phyloP scores from a whole-genome alignment of 495 filamentous ascomycete species.

The Lasiosphaeriaceae sp. region DNA sequence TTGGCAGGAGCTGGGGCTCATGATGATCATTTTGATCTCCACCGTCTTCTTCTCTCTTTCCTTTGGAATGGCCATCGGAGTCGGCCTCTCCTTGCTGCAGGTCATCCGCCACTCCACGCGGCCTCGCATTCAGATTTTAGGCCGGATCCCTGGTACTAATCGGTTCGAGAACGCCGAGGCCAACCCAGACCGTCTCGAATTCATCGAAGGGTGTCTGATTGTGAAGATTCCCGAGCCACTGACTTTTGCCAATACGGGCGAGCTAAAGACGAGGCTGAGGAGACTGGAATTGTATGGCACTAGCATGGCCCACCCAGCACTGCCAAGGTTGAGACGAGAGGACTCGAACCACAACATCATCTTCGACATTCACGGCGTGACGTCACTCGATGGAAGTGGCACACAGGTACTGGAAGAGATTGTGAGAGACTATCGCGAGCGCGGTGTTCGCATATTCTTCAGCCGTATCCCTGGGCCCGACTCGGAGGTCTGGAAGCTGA shows the following conservation, averaged over 20 bases:
- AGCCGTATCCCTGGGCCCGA: conserved; percentile 64
- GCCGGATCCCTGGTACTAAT: conserved; percentile 76
- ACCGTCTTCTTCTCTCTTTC: conserved; percentile 92
- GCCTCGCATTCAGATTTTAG: conserved; percentile 94
- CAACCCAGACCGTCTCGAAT: conserved; percentile 71
- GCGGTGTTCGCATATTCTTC: conserved; percentile 83
- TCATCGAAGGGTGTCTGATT: conserved; percentile 87
- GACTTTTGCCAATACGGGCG: conserved; percentile 95
- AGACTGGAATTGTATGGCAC: conserved; percentile 87
- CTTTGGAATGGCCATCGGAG: conserved; percentile 82
- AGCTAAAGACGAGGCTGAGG: conserved; percentile 76
- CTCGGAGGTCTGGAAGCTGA: conserved; percentile 64
- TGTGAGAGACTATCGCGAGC: conserved; percentile 66
- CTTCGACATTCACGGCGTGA: conserved; percentile 95
- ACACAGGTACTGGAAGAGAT: conserved; percentile 90
- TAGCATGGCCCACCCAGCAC: conserved; percentile 74
- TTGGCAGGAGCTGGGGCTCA: conserved; percentile 78
- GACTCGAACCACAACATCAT: conserved; percentile 85
- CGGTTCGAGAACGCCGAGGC: conserved; percentile 88
- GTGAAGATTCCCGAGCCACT: conserved; percentile 96
- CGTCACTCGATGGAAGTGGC: conserved; percentile 85
- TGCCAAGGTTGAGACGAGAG: conserved; percentile 67
- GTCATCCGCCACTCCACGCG: conserved; percentile 86
- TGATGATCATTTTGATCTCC: conserved; percentile 81
- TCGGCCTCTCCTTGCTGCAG: conserved; percentile 81